Base-by-base conservation (phyloP, 129 eudicot genomes). In the Helichrysum umbraculigerum region DNA sequence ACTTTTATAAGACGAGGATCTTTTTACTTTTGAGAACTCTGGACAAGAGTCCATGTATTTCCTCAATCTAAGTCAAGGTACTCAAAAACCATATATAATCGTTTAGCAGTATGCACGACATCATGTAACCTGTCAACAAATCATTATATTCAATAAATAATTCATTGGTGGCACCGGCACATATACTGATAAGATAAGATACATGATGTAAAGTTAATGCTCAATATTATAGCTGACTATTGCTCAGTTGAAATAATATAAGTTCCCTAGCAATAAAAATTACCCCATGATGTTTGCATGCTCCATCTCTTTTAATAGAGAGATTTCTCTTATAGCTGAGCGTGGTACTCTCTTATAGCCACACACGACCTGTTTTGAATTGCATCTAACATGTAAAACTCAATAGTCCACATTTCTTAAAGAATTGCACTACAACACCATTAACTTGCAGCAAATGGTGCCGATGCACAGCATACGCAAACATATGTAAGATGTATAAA, bases 241-340 rank as follows among this genome's bases (percentile, higher is more conserved):
- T 63, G 41, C 52, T 2, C 52, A 34, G 25, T n/a, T 6, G 17
- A n/a, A n/a, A n/a, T n/a, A n/a, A n/a, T n/a, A n/a, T n/a, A n/a
- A n/a, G n/a, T n/a, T n/a, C n/a, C n/a, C 19, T 35, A 17, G 20
- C 3, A 17, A 17, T 0, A 19, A 33, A 35, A 7, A 3, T 16
- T 82, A 93, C 98, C 92, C 91, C 59, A 94, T 97, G 69, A 94
- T 91, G 77, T 94, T 94, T 28, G 72, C 93, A 88, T 94, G 96
- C 35, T 91, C 87, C 97, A 94, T 91, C 84, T 88, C 97, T 69
- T 94, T 94, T 81, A 94, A 71, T 29, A 94, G 90, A 6, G 97
- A 88, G 34, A 91, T 88, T 81, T 94, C 98, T 87, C 98, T 85
- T 54, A 91, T 89, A 47, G 97, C 93, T 1, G 96, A 85, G 90